Evolutionary conservation across 768 basidiomycete genomes (phyloP), one percentile per base, ranked within the genome.

Genomic region (Serpula lacrymans): DNA sequence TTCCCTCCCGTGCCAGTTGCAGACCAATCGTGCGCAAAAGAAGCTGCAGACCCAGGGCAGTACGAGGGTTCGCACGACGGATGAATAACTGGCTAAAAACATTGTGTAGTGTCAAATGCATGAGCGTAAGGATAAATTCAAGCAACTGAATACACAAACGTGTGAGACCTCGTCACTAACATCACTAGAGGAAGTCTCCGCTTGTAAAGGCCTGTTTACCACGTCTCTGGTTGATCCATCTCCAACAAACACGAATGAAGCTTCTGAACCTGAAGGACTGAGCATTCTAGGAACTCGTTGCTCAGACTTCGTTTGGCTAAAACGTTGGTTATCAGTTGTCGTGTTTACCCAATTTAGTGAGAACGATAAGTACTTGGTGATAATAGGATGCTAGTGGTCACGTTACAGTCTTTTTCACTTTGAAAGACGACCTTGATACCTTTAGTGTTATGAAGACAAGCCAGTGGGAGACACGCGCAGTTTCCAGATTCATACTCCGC

Each of bases 11-110:
- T 83, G 17, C 69, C 75, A 22, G 56, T 43, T 11, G 41, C 50
- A 8, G 80, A 83, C 88, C 84, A 91, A 54, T 85, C 80, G 48
- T 89, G 87, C 0, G 84, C 85, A 46, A 77, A 85, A 2, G 80
- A 74, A 0, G 61, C 33, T 7, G 53, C 47, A 6, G 69, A 69
- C 4, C 80, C 80, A 3, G 75, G 72, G 4, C 36, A 46, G 46
- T 83, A 81, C 4, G 57, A 53, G 10, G 56, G 43, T 17, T 63
- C 48, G 29, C 58, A 45, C 2, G 82, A 81, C n/a, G 80, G 74
- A 52, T 82, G 78, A 0, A 55, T 45, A 40, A 30, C 41, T 33
- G 16, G 31, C 31, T 33, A 14, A 14, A 33, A 6, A 18, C 6
- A n/a, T n/a, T n/a, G n/a, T n/a, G n/a, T n/a, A n/a, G n/a, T n/a